Conservation (phyloP, 2,329 filamentous ascomycete genomes). For the Nemania abortiva region DNA sequence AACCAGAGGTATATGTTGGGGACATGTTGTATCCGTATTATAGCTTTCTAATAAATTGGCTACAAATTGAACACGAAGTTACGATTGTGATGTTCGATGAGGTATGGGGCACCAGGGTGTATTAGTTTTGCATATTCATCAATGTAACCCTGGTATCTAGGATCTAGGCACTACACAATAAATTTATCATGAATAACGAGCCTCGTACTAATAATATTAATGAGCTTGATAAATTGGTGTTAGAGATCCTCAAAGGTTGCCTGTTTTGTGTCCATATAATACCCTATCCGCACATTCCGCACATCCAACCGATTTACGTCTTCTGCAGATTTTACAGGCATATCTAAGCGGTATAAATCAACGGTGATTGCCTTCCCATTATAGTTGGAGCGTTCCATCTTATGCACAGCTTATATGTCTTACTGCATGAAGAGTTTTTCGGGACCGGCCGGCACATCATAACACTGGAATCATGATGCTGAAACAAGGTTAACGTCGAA, state of each 20-base stretch:
- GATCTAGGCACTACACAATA: no score
- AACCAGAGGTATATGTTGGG: neutral
- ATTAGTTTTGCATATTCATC: neutral
- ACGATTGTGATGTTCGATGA: neutral
- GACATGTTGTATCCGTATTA: no score
- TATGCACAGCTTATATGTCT: conserved; percentile 23
- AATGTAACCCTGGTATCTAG: no score
- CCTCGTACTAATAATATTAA: no score
- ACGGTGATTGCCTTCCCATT: neutral
- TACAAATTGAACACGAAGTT: neutral
- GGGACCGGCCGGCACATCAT: neutral
- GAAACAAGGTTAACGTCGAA: neutral
- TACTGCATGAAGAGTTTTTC: conserved; percentile 30
- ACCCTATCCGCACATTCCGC: neutral
- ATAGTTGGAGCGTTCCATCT: neutral
- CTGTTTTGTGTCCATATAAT: neutral
- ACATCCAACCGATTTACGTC: neutral
- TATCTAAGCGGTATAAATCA: neutral
- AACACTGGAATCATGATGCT: neutral
- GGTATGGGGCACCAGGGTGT: neutral
- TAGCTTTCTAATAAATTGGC: no score
- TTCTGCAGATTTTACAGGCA: neutral
- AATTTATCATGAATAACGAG: no score
- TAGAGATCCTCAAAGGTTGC: neutral
- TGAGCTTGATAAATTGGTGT: no score